A percentile compares a stretch with the other conserved stretches of the same genome.
Evolutionary conservation across 2,329 filamentous ascomycete genomes (phyloP).

Genomic region (Claviceps capensis): DNA sequence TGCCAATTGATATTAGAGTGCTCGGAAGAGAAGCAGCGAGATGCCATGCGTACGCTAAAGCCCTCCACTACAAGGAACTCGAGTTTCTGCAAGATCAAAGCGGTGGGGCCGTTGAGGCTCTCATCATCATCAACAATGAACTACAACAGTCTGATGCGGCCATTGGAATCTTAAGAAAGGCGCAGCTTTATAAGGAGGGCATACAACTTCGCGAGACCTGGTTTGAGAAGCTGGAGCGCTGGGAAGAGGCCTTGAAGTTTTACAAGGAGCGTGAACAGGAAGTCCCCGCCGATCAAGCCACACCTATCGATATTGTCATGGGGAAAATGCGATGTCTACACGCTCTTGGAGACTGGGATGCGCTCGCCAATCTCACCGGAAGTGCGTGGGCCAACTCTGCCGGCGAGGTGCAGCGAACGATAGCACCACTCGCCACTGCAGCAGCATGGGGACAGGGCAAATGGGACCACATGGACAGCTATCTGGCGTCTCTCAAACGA

Average conservation of each 20-base stretch:
- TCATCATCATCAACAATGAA: slow-evolving; percentile 99
- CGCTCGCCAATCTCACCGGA: slow-evolving; percentile 74
- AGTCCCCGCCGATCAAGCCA: slow-evolving; percentile 39
- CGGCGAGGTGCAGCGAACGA: slow-evolving; percentile 74
- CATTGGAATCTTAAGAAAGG: slow-evolving; percentile 92
- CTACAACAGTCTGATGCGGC: slow-evolving; percentile 96
- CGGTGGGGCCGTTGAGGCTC: slow-evolving; percentile 82
- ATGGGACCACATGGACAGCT: slow-evolving; percentile 98
- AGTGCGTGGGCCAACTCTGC: slow-evolving; percentile 89
- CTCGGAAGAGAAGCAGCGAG: slow-evolving; percentile 89
- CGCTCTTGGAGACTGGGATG: slow-evolving; percentile 93
- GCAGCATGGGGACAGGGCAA: slow-evolving; percentile 94
- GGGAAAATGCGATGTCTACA: slow-evolving; percentile 98
- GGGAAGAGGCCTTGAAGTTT: slow-evolving; percentile 90
- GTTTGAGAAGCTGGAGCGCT: slow-evolving; percentile 96
- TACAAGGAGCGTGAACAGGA: slow-evolving; percentile 78
- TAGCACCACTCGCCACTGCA: slow-evolving; percentile 86
- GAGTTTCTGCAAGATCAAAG: slow-evolving; percentile 98
- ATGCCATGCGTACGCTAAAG: slow-evolving; percentile 96
- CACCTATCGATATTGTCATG: slow-evolving; percentile 91
- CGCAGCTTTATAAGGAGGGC: slow-evolving; percentile 82
- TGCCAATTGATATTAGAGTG: slow-evolving; percentile 93
- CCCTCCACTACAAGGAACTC: slow-evolving; percentile 94
- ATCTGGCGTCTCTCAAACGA: slow-evolving; percentile 87
- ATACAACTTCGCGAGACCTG: slow-evolving; percentile 95